Evolutionary conservation across 257 asterid genomes (phyloP).

Genomic region (Capsicum rhomboideum): DNA sequence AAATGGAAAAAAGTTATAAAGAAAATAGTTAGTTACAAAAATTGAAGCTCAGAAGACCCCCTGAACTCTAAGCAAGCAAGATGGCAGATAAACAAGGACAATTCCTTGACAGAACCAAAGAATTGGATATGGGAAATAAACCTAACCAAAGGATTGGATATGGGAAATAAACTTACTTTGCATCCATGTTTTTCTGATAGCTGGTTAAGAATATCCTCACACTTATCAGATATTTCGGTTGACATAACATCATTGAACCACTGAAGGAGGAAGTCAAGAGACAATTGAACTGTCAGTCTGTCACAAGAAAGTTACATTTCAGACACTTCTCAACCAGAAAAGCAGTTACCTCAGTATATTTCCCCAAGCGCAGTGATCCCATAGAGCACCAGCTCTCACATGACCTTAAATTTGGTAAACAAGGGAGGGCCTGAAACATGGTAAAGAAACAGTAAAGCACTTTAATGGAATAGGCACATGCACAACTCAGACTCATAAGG

Average conservation of each 20-base stretch:
- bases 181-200: conserved; percentile 77
- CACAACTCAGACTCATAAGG: background rate
- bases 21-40: background rate
- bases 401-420: conserved; percentile 65
- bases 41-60: background rate
- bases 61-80: background rate
- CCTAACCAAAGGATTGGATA: background rate
- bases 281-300: background rate
- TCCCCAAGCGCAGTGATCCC: conserved; percentile 66
- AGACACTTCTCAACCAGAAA: conserved; percentile 6
- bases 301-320: conserved; percentile 1
- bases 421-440: conserved; percentile 60
- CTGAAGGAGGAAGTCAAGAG: conserved; percentile 9
- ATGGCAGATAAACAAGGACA: background rate
- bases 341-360: conserved; percentile 71
- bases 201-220: conserved; percentile 66
- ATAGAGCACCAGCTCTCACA: conserved; percentile 26
- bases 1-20: background rate
- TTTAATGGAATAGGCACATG: background rate
- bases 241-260: conserved; percentile 96
- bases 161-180: conserved; percentile 36
- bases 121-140: no score
- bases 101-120: background rate
- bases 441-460: background rate
- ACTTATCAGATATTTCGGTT: conserved; percentile 68